phyloP scores from a whole-genome alignment of 371 early-diverging fungal species.

The Choanephora cucurbitarum region DNA sequence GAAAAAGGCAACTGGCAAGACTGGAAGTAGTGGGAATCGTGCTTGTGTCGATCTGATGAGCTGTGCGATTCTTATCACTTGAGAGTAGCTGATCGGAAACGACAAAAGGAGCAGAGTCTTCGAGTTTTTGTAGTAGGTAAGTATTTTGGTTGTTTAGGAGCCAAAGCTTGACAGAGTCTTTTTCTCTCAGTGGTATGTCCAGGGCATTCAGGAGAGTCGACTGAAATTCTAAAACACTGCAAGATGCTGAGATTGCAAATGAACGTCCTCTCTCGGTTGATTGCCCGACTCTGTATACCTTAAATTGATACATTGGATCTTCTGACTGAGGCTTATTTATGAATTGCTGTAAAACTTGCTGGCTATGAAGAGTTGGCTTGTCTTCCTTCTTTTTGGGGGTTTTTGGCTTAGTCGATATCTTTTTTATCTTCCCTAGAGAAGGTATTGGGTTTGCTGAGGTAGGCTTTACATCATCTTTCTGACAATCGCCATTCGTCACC shows the following conservation, averaged over 20 bases:
- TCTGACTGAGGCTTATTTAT: background rate
- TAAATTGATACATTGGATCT: background rate
- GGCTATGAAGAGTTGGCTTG: too few species aligned
- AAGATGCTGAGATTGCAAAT: conserved; percentile 7
- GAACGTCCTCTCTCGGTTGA: background rate
- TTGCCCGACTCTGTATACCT: background rate
- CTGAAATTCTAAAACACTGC: conserved; percentile 1
- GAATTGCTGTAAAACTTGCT: too few species aligned
- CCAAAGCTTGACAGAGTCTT: conserved; percentile 2
- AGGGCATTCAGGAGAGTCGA: conserved; percentile 6
- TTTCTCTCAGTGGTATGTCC: background rate
- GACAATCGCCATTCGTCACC: background rate
- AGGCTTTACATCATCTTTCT: background rate
- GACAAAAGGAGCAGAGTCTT: background rate
- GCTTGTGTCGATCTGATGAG: conserved; percentile 3
- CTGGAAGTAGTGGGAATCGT: conserved; percentile 1
- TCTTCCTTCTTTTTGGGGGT: background rate
- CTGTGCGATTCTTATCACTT: background rate
- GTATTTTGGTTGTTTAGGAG: conserved; percentile 7
- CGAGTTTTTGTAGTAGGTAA: background rate
- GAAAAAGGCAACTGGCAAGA: background rate
- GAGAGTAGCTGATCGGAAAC: background rate
- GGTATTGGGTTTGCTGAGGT: background rate
- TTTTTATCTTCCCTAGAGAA: background rate
- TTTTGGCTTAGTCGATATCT: background rate